These are phyloP conservation scores for Ochetophila trinervis DNA, from an alignment of 306 rosid species.

Conservation along the genomic window DNA sequence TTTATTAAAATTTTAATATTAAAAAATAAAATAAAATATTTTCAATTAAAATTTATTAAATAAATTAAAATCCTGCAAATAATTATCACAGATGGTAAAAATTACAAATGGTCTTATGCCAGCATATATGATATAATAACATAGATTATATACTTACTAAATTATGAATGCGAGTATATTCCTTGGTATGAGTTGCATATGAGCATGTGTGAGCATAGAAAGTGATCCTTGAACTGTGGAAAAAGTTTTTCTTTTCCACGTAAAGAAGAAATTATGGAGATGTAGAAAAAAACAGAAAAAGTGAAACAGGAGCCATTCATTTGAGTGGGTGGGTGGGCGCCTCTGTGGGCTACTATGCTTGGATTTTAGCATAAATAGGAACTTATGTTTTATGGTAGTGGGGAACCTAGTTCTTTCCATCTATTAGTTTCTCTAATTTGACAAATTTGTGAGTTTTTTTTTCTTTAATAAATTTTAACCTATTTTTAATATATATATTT, in stretches of 20 bases:
- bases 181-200: constrained; percentile 46
- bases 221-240: constrained; percentile 73
- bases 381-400: constrained; percentile 27
- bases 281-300: constrained; percentile 30
- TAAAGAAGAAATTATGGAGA: constrained; percentile 43
- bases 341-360: constrained; percentile 30
- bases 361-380: constrained; percentile 33
- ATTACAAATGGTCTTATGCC: no score
- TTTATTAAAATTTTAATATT: no score
- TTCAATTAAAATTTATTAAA: no score
- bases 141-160: no score
- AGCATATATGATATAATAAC: no score
- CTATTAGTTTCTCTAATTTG: constrained; percentile 24
- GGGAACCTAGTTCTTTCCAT: constrained; percentile 37
- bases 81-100: no score
- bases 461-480: not conserved
- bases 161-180: no score
- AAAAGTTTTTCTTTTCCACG: constrained; percentile 63
- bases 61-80: no score
- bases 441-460: not conserved
- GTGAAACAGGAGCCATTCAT: constrained; percentile 23
- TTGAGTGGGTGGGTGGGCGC: constrained; percentile 31
- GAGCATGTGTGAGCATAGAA: constrained; percentile 32
- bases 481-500: not conserved
- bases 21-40: no score